These are phyloP conservation scores for Diaporthe longicolla DNA, from an alignment of 2,329 filamentous ascomycete species.

Conservation along the genomic window DNA sequence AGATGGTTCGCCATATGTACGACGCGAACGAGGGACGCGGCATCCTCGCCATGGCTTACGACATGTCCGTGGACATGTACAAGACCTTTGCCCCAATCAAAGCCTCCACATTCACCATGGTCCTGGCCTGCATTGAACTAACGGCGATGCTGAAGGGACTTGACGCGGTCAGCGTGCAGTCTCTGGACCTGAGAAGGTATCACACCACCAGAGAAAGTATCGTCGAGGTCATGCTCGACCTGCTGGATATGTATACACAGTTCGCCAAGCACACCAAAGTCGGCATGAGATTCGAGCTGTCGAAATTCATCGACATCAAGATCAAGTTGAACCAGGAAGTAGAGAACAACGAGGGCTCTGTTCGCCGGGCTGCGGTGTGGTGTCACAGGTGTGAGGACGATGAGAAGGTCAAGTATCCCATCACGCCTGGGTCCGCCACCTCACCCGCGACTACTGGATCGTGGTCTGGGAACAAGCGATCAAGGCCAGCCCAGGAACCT, in stretches of 20 bases:
- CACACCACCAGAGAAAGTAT: slow-evolving; percentile 64
- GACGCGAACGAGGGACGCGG: slow-evolving; percentile 63
- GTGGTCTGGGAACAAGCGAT: slow-evolving; percentile 59
- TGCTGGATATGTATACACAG: slow-evolving; percentile 93
- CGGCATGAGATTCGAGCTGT: slow-evolving; percentile 79
- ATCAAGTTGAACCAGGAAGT: slow-evolving; percentile 89
- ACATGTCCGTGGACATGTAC: slow-evolving; percentile 90
- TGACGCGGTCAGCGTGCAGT: slow-evolving; percentile 63
- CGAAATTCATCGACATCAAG: slow-evolving; percentile 87
- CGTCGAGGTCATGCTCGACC: slow-evolving; percentile 87
- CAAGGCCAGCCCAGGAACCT: slow-evolving; percentile 55
- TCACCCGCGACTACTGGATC: slow-evolving; percentile 58
- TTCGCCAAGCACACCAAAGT: slow-evolving; percentile 82
- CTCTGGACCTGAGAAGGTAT: slow-evolving; percentile 64
- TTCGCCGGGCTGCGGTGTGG: slow-evolving; percentile 73
- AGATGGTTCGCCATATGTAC: slow-evolving; percentile 76
- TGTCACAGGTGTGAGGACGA: slow-evolving; percentile 66
- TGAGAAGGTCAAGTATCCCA: slow-evolving; percentile 50
- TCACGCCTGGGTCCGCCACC: slow-evolving; percentile 55
- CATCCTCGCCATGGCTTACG: slow-evolving; percentile 79
- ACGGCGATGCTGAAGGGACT: slow-evolving; percentile 77
- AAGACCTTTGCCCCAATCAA: slow-evolving; percentile 94
- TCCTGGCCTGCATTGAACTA: slow-evolving; percentile 85
- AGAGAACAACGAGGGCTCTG: slow-evolving; percentile 69
- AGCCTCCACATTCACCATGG: slow-evolving; percentile 88